Base-by-base conservation (phyloP, 352 stramenopile species). In the Globisporangium paddicum region DNA sequence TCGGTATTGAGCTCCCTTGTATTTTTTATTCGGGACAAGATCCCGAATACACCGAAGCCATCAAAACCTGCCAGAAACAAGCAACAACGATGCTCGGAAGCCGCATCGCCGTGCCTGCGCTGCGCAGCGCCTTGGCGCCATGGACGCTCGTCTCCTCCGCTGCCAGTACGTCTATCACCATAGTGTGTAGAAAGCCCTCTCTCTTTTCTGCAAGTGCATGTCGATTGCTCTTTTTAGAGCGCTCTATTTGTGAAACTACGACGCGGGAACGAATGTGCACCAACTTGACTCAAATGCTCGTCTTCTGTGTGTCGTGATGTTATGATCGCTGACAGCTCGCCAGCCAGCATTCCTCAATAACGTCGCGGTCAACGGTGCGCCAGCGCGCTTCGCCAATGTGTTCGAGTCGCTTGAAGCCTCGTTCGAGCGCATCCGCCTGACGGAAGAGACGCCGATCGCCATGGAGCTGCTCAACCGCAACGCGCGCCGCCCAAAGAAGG, bases 381-480 rank as follows among this genome's bases (percentile, higher is more conserved):
- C 47, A 30, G 35, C 44, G 45, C 28, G 46, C 26, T 53, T 65
- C 23, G 44, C 56, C 7, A 55, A 56, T 16, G 68, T 55, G 8
- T 55, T 54, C 34, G 58, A 71, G 37, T 57, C 67, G 16, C 53
- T 63, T 5, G 46, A 59, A 18, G 45, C 9, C 45, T 73, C 52
- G 60, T 85, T 71, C 40, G 68, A 48, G 67, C 66, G 71, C 51
- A 63, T 86, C 54, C 77, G 75, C 50, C 62, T 77, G 55, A 62
- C 84, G 30, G 77, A 89, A 42, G 66, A 77, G 48, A 71, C 83
- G 37, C 59, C 69, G 26, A 72, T 77, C 37, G 58, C 70, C 53
- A 93, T 93, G 81, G 77, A 93, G 62, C 74, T 90, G 57, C 67
- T 93, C 38, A 90, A 90, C 66, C 72, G 84, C 62, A 93, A 93